Evolutionary conservation across 805 yeast species (phyloP), one percentile per base, ranked within the genome.

Genomic region (Candida pseudoglaebosa): DNA sequence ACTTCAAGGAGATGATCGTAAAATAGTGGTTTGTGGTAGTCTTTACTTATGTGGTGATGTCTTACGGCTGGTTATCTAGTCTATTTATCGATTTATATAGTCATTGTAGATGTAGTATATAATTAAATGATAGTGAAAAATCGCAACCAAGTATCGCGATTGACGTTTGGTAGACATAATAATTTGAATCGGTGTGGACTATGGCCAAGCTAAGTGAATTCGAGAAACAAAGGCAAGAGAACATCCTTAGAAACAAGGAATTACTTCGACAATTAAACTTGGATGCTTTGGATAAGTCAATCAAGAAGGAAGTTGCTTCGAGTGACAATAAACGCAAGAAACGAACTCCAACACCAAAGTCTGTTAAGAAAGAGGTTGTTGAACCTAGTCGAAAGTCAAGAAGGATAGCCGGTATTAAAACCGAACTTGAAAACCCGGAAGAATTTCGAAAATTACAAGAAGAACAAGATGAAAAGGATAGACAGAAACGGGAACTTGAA

Each of bases 201-300:
- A 33, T 33, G 36, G 29, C 29, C 13, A 33, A 21, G 16, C 34
- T 82, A 21, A 74, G 84, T 1, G 87, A 80, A 24, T 82, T 85
- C 53, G 93, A 85, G 57, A 74, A 67, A 50, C 80, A 79, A 53
- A 62, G 95, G 42, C 80, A 75, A 52, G 86, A 78, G 42, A 88
- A 87, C 54, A 93, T 91, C 43, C 85, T 80, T 46, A 71, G 98
- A 36, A 93, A 91, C 61, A 79, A 80, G 56, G 85, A 80, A 47
- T 72, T 90, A 17, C 67, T 91, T 37, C 71, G 77, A 48, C 78
- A 82, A 47, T 70, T 91, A 46, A 84, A 88, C 46, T 67, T 91
- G 14, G 80, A 78, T 36, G 61, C 77, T 9, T 59, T 83, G 3
- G 70, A 82, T 1, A 59, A 64, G 22, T 78, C 78, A 2, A 75